Evolutionary conservation across 306 rosid genomes (phyloP), one percentile per base, ranked within the genome.

Genomic region (Glycine soja): DNA sequence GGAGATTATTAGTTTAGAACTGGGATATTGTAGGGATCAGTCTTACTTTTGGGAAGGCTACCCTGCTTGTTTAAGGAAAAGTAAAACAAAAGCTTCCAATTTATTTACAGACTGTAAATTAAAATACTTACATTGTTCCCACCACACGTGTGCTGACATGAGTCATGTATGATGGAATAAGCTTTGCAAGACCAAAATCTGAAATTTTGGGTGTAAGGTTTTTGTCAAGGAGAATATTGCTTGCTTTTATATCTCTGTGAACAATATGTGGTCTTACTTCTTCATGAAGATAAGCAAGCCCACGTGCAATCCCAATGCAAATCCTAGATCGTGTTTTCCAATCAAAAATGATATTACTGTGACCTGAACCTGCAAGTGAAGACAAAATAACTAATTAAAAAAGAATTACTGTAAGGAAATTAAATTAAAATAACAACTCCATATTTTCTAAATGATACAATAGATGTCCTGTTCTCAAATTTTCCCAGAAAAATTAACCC

Each of bases 101-200:
- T 63, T 32, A 12, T 13, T 10, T 64, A n/a, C n/a, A 13, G 74
- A 51, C 61, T 2, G 3, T 77, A 82, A 46, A 67, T 38, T 14
- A 30, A 52, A 63, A 61, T 34, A 43, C 95, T 89, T 86, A 93
- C 99, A 95, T 87, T 43, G 99, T 95, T 90, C 99, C 99, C 11
- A 97, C 99, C 43, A 95, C 99, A n/a, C 99, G 94, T 43, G 99
- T 95, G 86, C 97, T 93, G 62, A 93, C 92, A 68, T 95, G 99
- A 80, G 95, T 87, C 92, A 88, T 84, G 84, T 91, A 79, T 9
- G 99, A 62, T 4, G 99, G 97, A 78, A 95, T 83, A 62, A 95
- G 97, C 80, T 89, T 95, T 51, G 99, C 99, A 18, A 95, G 99
- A 46, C 99, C 99, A 62, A 95, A 95, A 86, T 95, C 99, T 45